Base-by-base conservation (phyloP, 148 eudicot genomes). In the Silene conica region DNA sequence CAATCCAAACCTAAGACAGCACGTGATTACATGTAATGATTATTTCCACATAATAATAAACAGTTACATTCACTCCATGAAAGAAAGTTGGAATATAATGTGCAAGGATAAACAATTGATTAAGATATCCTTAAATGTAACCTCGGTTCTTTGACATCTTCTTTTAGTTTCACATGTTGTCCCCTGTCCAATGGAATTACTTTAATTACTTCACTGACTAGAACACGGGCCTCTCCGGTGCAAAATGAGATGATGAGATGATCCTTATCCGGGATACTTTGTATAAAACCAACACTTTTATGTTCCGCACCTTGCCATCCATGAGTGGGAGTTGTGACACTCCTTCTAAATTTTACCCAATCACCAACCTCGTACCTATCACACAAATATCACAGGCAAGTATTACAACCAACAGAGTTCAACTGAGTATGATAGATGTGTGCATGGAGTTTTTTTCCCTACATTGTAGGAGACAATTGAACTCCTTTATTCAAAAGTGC, bases 241-340 rank as follows among this genome's bases (percentile, higher is more conserved):
- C 99, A 95, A 81, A 95, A 95, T 63, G 97, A 85, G 63, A 95
- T 92, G 55, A 92, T 76, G 25, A 95, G 93, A 76, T 85, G 86
- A 58, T 92, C 96, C 80, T 75, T 90, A 80, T 95, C 97, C 0
- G 85, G 92, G 74, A 92, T 93, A 83, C 83, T 85, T 77, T 95
- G 97, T 67, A 95, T 97, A 75, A 95, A 95, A 71, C 99, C 99
- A 79, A 95, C 97, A 80, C 97, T 92, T 74, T 58, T 86, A 74
- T 90, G 94, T 71, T 84, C 82, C 46, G 97, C 96, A 79, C 94
- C 96, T 87, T 95, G 96, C 97, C 97, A 95, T 71, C 97, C 99
- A 79, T 88, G 85, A 67, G 87, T 85, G 57, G 99, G 99, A 78
- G 82, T 80, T 21, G 48, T 76, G 73, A 90, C 56, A 67, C 87